Base-by-base conservation (phyloP, 2,329 filamentous ascomycete species). In the Drechslerella dactyloides region DNA sequence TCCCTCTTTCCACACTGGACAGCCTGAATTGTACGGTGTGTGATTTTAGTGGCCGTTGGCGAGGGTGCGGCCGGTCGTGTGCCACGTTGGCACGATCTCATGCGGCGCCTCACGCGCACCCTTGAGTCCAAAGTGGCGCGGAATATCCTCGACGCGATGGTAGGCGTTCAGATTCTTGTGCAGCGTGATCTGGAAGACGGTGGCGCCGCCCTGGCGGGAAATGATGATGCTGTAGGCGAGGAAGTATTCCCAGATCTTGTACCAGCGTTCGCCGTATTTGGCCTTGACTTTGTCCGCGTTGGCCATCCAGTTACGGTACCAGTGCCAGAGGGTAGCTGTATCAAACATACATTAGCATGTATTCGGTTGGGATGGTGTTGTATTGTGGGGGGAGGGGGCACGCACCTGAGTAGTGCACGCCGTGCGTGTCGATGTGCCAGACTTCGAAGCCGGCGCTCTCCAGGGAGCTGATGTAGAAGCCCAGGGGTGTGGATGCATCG, bases 231-330 rank as follows among this genome's bases (percentile, higher is more conserved):
- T 91, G 80, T 87, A 93, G 74, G 90, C 90, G 73, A 96, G 86
- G 86, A 96, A 96, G 81, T 87, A 91, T 79, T 96, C 90, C 91
- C 91, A 96, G 79, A 94, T 94, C 87, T 93, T 88, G 86, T 90
- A 99, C 94, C 94, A 99, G 79, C 90, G 85, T 79, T 89, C 88
- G 78, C 94, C 94, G 79, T 97, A 97, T 85, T 97, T 97, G 79
- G 90, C 91, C 81, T 90, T 86, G 73, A 97, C 90, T 84, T 96
- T 96, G 69, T 96, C 91, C 76, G 85, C 84, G 85, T 97, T 97
- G 81, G 84, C 91, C 80, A 97, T 85, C 94, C 94, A 97, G 86
- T 97, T 97, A 76, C 94, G 86, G 84, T 97, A 97, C 94, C 94
- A 97, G 79, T 90, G 87, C 94, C 94, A 97, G 74, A 99, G 83